Evolutionary conservation across 2,329 filamentous ascomycete genomes (phyloP), one percentile per base, ranked within the genome.

Genomic region (Colletotrichum sp.): DNA sequence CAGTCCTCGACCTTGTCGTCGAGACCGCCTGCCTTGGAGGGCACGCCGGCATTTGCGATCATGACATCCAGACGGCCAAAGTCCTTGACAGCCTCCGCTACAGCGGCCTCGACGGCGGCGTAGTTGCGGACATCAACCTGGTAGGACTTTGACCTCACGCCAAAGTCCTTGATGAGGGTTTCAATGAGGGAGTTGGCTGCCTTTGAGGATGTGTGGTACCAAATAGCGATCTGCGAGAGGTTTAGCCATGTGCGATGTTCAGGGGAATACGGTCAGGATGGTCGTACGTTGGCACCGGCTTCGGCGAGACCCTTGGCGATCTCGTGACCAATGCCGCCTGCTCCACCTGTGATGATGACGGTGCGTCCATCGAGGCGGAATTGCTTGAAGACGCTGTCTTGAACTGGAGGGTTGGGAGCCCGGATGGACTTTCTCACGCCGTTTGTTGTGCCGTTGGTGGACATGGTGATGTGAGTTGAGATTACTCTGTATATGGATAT

Each of bases 11-110:
- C 68, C 16, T 70, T 73, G 74, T 82, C 82, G 26, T 84, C 82
- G 13, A 84, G 78, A 6, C 80, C 81, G 3, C 81, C 81, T 3
- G 81, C 80, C 69, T 83, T 83, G 49, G 81, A 80, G 18, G 83
- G 82, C 59, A 84, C 79, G 16, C 83, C 83, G 21, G 83, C 82
- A 71, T 84, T 84, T 68, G 83, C 83, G 39, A 84, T 81, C 76
- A 84, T 82, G 28, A 84, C 80, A 68, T 84, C 83, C n/a, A 85
- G 77, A 24, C 81, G 78, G 30, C 83, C 82, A 78, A 84, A 84
- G 44, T 87, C 86, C 39, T 81, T 79, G 16, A 83, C 82, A 0
- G 84, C 84, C 5, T 82, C 80, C 15, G 64, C 71, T 3, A 72
- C 71, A 5, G 64, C 71, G 8, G 80, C 79, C 65, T 84, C 81